These are phyloP conservation scores for Lophiotrema nucula DNA, from an alignment of 495 filamentous ascomycete genomes.

Conservation along the genomic window DNA sequence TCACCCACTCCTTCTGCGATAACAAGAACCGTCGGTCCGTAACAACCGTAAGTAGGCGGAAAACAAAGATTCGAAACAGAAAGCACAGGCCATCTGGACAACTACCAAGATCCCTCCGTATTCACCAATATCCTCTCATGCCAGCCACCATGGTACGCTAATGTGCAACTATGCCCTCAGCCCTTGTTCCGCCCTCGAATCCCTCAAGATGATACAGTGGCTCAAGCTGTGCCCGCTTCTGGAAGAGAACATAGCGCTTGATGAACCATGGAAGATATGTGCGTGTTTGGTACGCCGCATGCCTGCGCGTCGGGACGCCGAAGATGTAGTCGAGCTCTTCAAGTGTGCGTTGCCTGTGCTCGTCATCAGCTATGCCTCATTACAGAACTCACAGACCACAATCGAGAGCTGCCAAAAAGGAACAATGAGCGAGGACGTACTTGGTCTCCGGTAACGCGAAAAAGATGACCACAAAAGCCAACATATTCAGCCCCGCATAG, in stretches of 20 bases:
- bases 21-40: too few species aligned
- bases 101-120: too few species aligned
- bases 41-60: too few species aligned
- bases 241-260: slow-evolving; percentile 14
- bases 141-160: too few species aligned
- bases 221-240: slow-evolving; percentile 1
- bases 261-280: slow-evolving; percentile 19
- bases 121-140: too few species aligned
- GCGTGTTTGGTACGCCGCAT: slow-evolving; percentile 11
- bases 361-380: neutral
- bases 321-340: slow-evolving; percentile 31
- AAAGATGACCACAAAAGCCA: slow-evolving; percentile 12
- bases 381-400: neutral
- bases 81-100: too few species aligned
- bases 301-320: slow-evolving; percentile 13
- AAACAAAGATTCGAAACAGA: too few species aligned
- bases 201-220: slow-evolving; percentile 11
- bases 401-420: slow-evolving; percentile 10
- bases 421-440: slow-evolving; percentile 1
- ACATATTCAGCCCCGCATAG: slow-evolving; percentile 17
- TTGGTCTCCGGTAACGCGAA: slow-evolving; percentile 7
- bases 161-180: neutral
- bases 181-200: neutral
- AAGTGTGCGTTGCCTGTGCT: slow-evolving; percentile 12
- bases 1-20: too few species aligned